Conservation (phyloP, 1,284 basidiomycete genomes). For the Cutaneotrichosporon sp. region DNA sequence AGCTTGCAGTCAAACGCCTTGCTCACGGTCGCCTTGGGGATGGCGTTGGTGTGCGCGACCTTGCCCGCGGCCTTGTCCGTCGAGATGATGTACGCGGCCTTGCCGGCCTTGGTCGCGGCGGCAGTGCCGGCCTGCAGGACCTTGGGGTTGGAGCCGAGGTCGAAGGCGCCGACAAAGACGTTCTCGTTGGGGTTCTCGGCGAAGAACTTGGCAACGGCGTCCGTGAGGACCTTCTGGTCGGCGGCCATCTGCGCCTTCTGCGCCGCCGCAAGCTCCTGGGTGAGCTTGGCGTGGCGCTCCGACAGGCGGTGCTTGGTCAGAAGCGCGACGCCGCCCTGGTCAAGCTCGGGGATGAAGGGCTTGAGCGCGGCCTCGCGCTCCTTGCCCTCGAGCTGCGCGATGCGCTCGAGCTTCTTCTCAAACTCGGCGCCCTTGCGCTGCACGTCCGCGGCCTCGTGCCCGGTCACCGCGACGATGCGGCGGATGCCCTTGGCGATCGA, state of each 20-base stretch:
- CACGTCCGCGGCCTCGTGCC: slow-evolving; percentile 85
- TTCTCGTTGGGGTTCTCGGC: slow-evolving; percentile 69
- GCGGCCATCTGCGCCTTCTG: slow-evolving; percentile 78
- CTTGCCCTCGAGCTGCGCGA: slow-evolving; percentile 69
- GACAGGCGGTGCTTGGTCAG: slow-evolving; percentile 78
- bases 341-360: slow-evolving; percentile 81
- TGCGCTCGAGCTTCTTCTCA: slow-evolving; percentile 64
- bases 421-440: slow-evolving; percentile 70
- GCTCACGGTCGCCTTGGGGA: slow-evolving; percentile 65
- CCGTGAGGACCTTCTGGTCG: slow-evolving; percentile 74
- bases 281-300: slow-evolving; percentile 69
- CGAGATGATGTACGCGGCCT: slow-evolving; percentile 87
- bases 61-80: slow-evolving; percentile 69
- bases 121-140: slow-evolving; percentile 64
- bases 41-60: slow-evolving; percentile 84
- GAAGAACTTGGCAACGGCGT: slow-evolving; percentile 71
- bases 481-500: slow-evolving; percentile 98
- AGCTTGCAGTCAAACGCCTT: slow-evolving; percentile 72
- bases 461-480: slow-evolving; percentile 90
- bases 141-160: slow-evolving; percentile 68
- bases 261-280: slow-evolving; percentile 83
- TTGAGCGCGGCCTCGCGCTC: slow-evolving; percentile 86
- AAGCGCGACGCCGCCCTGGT: slow-evolving; percentile 83
- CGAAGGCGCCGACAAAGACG: slow-evolving; percentile 69
- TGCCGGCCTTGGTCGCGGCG: slow-evolving; percentile 71